Evolutionary conservation across 2,329 filamentous ascomycete species (phyloP), one percentile per base, ranked within the genome.

Genomic region (Epichloe uncinata): DNA sequence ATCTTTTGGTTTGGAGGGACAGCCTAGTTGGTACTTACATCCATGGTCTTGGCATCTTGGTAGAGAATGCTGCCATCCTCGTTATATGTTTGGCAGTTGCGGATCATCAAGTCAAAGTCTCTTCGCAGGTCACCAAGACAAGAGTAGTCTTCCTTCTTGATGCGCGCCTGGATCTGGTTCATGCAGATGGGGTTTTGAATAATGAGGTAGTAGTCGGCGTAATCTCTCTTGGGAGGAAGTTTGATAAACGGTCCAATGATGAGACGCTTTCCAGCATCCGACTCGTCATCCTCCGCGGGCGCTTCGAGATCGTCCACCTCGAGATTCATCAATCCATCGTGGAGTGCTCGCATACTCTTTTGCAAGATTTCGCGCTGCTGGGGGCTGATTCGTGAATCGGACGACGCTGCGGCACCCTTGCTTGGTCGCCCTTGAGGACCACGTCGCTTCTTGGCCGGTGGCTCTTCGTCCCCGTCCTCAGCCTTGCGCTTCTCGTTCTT

Each of bases 181-280:
- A 97, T 95, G 62, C 87, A 91, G 62, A 98, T 96, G 0, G 93
- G 93, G 49, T 83, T 84, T 62, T 84, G 80, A 65, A 98, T 98
- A 66, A 96, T 81, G 63, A 91, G 72, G 65, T 96, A 98, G 72
- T 98, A 98, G 64, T 97, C 90, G 26, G 88, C 85, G 63, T 94
- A 98, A 52, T 91, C 82, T 52, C 84, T 83, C 71, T 88, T 94
- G 40, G 88, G 84, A 1, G 91, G 91, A 34, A 96, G 74, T 62
- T 93, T 90, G 66, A 97, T 78, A 67, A 98, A 98, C 0, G 90
- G 91, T 34, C 90, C 89, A 56, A 96, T 96, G 62, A 96, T 87
- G 49, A 88, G 78, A 45, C 90, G 86, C 58, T 83, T 85, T 42
- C 71, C 69, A 1, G 75, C 72, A 49, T 77, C 78, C 5, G 74